Evolutionary conservation across 441 rosid genomes (phyloP).

Genomic region (Eutrema salsugineum): DNA sequence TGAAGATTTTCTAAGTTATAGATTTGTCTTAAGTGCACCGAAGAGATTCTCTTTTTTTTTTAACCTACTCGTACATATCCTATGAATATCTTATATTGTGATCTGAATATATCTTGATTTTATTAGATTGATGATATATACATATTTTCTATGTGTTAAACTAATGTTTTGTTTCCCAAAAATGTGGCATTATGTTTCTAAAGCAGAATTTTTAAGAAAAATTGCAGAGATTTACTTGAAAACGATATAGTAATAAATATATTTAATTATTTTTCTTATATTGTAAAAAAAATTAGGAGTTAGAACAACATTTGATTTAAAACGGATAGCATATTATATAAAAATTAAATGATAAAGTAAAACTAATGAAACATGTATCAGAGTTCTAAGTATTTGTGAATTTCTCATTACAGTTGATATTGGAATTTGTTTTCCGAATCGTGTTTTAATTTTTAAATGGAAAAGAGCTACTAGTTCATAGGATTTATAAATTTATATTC

Average conservation of each 20-base stretch:
- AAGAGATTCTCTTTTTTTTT: conserved; percentile 6
- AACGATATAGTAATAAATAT: neutral
- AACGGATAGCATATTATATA: neutral
- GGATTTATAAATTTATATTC: neutral
- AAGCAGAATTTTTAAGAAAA: neutral
- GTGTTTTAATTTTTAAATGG: neutral
- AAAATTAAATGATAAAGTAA: neutral
- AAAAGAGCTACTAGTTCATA: neutral
- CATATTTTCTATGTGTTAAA: neutral
- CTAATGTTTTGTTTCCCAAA: neutral
- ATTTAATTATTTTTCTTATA: neutral
- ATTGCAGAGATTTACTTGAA: too few species aligned
- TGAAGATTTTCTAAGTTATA: conserved; percentile 21
- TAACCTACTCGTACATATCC: neutral
- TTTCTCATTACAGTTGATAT: neutral
- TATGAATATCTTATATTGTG: neutral
- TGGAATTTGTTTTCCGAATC: neutral
- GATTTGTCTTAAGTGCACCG: conserved; percentile 28
- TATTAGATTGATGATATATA: neutral
- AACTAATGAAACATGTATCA: neutral
- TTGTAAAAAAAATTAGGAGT: neutral
- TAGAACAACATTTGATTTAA: neutral
- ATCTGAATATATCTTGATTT: neutral
- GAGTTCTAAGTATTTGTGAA: neutral
- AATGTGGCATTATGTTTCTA: too few species aligned